These are phyloP conservation scores for Acorus calamus DNA, from an alignment of 106 monocot genomes.

Conservation along the genomic window DNA sequence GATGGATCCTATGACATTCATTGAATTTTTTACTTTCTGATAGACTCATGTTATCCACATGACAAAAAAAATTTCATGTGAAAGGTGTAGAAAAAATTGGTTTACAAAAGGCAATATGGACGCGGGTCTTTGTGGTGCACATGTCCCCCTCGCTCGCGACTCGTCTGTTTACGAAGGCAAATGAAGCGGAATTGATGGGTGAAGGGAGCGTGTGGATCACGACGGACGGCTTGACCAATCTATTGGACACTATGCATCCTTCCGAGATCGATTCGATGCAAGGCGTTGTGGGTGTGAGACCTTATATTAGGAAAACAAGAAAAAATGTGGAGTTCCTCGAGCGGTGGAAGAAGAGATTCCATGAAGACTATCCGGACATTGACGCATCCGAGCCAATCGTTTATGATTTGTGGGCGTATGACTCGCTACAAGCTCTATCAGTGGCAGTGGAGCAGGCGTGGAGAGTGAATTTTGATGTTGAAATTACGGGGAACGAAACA, in stretches of 20 bases:
- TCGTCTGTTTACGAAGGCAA: no score
- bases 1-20: no score
- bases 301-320: neutral
- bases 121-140: no score
- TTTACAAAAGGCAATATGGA: no score
- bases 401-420: constrained; percentile 12
- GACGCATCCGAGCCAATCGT: neutral
- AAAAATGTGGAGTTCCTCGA: neutral
- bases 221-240: no score
- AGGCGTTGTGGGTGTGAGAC: constrained; percentile 14
- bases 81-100: no score
- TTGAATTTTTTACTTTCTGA: no score
- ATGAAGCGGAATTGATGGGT: no score
- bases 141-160: no score
- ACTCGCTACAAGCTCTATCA: constrained; percentile 7
- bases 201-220: no score
- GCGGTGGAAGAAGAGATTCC: constrained; percentile 8
- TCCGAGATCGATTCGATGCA: neutral
- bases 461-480: neutral
- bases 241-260: neutral
- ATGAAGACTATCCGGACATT: neutral
- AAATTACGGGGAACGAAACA: neutral
- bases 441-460: constrained; percentile 1
- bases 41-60: no score
- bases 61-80: no score